Conservation (phyloP, 345 rosid species). For the Salix caprea region DNA sequence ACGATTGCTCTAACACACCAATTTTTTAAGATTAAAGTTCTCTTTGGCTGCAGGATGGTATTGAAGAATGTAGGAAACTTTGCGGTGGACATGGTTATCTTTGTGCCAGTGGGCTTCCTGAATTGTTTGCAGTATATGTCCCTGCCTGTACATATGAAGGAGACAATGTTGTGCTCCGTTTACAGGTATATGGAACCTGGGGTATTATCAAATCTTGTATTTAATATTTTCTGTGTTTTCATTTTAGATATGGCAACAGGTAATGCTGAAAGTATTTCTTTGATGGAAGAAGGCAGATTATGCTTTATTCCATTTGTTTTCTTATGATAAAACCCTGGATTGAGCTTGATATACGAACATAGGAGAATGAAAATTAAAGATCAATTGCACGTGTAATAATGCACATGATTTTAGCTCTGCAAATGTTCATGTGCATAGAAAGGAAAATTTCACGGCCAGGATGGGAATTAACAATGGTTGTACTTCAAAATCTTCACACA, state of each 20-base stretch:
- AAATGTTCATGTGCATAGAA: neutral
- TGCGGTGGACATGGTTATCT: constrained; percentile 99
- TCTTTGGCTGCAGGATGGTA: constrained; percentile 62
- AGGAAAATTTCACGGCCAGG: neutral
- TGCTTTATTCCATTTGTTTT: neutral
- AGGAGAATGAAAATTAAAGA: neutral
- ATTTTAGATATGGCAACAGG: neutral
- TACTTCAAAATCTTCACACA: neutral
- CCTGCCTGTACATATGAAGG: constrained; percentile 99
- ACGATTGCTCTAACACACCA: neutral
- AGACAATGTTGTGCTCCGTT: constrained; percentile 83
- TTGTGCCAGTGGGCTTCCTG: constrained; percentile 91
- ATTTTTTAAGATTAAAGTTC: neutral
- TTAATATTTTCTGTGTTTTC: neutral
- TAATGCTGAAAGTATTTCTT: neutral
- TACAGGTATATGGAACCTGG: constrained; percentile 53
- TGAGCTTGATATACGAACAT: neutral
- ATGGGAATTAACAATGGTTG: neutral
- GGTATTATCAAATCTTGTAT: neutral
- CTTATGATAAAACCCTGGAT: neutral
- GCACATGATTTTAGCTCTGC: neutral
- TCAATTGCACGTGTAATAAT: neutral
- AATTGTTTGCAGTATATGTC: constrained; percentile 89
- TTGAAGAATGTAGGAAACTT: constrained; percentile 96
- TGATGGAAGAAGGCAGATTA: neutral